These are phyloP conservation scores for Debaryomycetaceae sp. DNA, from an alignment of 1,139 yeast genomes.

Conservation along the genomic window DNA sequence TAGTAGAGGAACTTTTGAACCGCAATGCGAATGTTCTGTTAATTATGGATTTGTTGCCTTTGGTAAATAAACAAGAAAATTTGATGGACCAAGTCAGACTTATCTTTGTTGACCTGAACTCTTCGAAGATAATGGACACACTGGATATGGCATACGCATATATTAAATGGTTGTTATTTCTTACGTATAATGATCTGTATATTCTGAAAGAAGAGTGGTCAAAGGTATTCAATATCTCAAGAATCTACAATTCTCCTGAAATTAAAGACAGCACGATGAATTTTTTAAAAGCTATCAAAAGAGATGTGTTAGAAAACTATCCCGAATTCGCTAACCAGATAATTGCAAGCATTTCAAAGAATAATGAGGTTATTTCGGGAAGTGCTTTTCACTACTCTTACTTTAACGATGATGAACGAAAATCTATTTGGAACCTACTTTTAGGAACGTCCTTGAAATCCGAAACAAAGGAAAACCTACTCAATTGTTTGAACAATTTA, in stretches of 20 bases:
- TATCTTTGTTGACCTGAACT: neutral
- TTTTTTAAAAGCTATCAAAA: no score
- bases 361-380: neutral
- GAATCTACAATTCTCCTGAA: neutral
- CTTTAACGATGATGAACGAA: neutral
- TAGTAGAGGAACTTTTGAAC: neutral
- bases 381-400: neutral
- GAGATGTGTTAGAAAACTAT: neutral
- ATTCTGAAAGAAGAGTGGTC: neutral
- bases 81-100: neutral
- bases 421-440: constrained; percentile 5
- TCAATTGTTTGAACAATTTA: constrained; percentile 13
- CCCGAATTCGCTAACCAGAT: neutral
- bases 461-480: constrained; percentile 24
- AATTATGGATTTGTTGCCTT: neutral
- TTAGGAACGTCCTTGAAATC: constrained; percentile 12
- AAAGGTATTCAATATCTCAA: no score
- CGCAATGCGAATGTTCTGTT: neutral
- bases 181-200: neutral
- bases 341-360: neutral
- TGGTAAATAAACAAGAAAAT: neutral
- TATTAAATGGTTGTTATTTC: neutral
- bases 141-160: neutral
- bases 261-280: no score
- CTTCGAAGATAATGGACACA: neutral